Evolutionary conservation across 768 basidiomycete genomes (phyloP).

Genomic region (Pleurotus salmoneostramineus): DNA sequence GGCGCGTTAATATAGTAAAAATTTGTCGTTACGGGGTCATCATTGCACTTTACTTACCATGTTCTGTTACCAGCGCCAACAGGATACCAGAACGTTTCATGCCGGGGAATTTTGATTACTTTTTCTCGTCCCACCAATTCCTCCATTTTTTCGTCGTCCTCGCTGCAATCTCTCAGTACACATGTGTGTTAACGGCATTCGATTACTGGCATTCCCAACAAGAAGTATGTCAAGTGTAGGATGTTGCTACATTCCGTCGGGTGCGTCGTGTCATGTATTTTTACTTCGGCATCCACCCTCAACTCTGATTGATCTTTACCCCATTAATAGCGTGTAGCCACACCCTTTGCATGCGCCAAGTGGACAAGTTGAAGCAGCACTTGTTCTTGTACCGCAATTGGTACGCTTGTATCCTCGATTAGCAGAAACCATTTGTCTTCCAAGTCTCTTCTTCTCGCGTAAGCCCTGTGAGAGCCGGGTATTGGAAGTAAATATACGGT

Average conservation of each 20-base stretch:
- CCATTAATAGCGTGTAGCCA: conserved; percentile 2
- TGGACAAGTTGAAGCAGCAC: not conserved
- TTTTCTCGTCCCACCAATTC: conserved; percentile 84
- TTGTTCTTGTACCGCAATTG: not conserved
- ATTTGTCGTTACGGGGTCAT: conserved; percentile 26
- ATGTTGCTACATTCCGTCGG: not conserved
- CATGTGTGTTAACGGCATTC: conserved; percentile 50
- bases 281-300: conserved; percentile 1
- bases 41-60: conserved; percentile 14
- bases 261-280: conserved; percentile 7
- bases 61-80: conserved; percentile 58
- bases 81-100: conserved; percentile 73
- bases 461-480: not conserved
- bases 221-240: conserved; percentile 20
- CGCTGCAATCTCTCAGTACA: conserved; percentile 68
- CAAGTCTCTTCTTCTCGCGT: not conserved
- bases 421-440: not conserved
- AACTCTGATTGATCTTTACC: conserved; percentile 6
- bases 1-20: conserved; percentile 79
- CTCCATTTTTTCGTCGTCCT: conserved; percentile 81
- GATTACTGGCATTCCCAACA: conserved; percentile 50
- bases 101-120: conserved; percentile 77
- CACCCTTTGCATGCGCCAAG: conserved; percentile 5
- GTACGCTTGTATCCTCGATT: not conserved
- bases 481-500: not conserved